phyloP scores from a whole-genome alignment of 495 filamentous ascomycete genomes.

The Aspergillus asperescens region DNA sequence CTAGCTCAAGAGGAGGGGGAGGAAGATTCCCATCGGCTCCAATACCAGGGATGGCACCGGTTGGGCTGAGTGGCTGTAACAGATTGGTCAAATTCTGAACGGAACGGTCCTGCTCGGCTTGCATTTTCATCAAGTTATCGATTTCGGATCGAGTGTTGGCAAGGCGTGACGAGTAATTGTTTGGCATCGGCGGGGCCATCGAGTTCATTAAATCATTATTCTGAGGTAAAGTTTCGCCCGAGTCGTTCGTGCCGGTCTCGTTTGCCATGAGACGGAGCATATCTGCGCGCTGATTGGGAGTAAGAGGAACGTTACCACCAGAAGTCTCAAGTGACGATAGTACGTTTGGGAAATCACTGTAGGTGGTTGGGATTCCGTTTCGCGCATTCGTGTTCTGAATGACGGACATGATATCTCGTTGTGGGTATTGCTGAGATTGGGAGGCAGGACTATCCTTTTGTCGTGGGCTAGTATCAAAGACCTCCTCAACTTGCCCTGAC shows the following conservation, averaged over 20 bases:
- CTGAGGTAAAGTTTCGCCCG: slow-evolving; percentile 20
- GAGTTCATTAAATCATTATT: slow-evolving; percentile 59
- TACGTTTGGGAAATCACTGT: slow-evolving; percentile 66
- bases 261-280: slow-evolving; percentile 77
- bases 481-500: slow-evolving; percentile 41
- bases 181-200: slow-evolving; percentile 53
- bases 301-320: slow-evolving; percentile 61
- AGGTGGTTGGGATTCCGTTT: slow-evolving; percentile 43
- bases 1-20: slow-evolving; percentile 54
- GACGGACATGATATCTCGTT: slow-evolving; percentile 79
- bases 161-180: slow-evolving; percentile 47
- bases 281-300: slow-evolving; percentile 67
- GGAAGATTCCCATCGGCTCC: slow-evolving; percentile 38
- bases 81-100: slow-evolving; percentile 65
- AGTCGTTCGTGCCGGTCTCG: slow-evolving; percentile 32
- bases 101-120: slow-evolving; percentile 64
- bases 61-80: slow-evolving; percentile 73
- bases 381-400: slow-evolving; percentile 75
- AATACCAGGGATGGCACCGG: slow-evolving; percentile 72
- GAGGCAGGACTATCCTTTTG: slow-evolving; percentile 21
- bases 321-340: slow-evolving; percentile 64
- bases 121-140: slow-evolving; percentile 65
- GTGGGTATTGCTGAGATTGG: slow-evolving; percentile 34
- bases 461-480: slow-evolving; percentile 39
- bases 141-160: slow-evolving; percentile 64